Base-by-base conservation (phyloP, 2,329 filamentous ascomycete species). In the Lomentospora prolificans region DNA sequence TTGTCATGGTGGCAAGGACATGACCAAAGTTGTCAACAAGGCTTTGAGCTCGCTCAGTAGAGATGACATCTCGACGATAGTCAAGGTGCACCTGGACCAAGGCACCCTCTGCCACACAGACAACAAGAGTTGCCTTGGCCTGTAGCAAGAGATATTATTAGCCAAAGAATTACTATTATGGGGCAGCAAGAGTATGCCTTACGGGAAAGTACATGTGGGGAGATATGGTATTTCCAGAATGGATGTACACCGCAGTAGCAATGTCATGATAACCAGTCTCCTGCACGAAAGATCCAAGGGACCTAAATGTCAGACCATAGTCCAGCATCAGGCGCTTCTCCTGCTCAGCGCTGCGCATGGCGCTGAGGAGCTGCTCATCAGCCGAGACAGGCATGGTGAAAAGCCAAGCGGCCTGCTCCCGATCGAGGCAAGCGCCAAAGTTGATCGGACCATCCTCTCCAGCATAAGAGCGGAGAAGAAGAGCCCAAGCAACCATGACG, bases 11-110 rank as follows among this genome's bases (percentile, higher is more conserved):
- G 46, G 17, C 8, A 22, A 50, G 46, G 4, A 25, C 19, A 22
- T 50, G 46, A 22, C 10, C 46, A 14, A 50, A 50, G 22, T 50
- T 50, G 46, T 50, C 46, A 14, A 50, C 46, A 5, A 50, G 17
- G 22, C 46, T 50, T 22, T 50, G 46, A 10, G 46, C 46, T 10
- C 24, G 46, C 46, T 50, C 46, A 22, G 9, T 25, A 10, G 46
- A 19, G 46, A 50, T 3, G 46, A 25, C 46, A 22, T 19, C 46
- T 22, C 24, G 17, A 22, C 46, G 46, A 22, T 22, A 50, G 46
- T 17, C 10, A 22, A 50, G 46, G 46, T 50, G 46, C n/a, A 25
- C 46, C 46, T 50, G 46, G 46, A 50, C 46, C 46, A 50, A 12
- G 10, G 12, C 46, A 10, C 46, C 46, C 46, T 50, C 46, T 3